Evolutionary conservation across 768 basidiomycete species (phyloP).

Genomic region (Phylloporus arenicola): DNA sequence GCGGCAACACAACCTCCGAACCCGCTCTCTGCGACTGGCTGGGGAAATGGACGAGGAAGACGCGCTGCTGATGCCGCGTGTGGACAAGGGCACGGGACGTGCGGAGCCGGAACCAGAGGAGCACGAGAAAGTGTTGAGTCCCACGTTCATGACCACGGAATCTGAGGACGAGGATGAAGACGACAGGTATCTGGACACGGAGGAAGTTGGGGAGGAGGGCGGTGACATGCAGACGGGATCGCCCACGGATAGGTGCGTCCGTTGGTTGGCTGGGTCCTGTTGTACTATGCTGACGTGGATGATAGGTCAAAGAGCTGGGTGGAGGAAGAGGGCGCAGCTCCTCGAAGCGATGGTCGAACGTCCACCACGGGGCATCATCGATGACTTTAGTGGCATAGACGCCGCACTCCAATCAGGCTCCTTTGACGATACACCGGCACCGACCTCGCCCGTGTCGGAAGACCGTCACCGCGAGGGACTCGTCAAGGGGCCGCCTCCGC

Average conservation of each 20-base stretch:
- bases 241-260: constrained; percentile 44
- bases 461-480: constrained; percentile 5
- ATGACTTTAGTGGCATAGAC: constrained; percentile 52
- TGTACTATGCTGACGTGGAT: background rate
- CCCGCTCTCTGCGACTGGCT: constrained; percentile 36
- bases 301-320: constrained; percentile 73
- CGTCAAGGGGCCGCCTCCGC: constrained; percentile 13
- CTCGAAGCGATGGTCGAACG: constrained; percentile 84
- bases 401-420: constrained; percentile 6
- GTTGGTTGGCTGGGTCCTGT: background rate
- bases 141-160: constrained; percentile 49
- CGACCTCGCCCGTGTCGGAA: constrained; percentile 17
- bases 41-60: constrained; percentile 28
- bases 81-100: constrained; percentile 76
- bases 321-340: constrained; percentile 88
- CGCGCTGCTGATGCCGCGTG: constrained; percentile 49
- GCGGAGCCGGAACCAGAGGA: constrained; percentile 66
- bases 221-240: constrained; percentile 24
- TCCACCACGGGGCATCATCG: constrained; percentile 65
- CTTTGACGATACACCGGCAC: constrained; percentile 14
- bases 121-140: constrained; percentile 67
- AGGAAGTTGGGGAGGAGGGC: too few relatives aligned
- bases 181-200: constrained; percentile 29
- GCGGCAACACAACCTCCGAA: constrained; percentile 26
- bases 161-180: constrained; percentile 51